Base-by-base conservation (phyloP, 306 rosid genomes). In the Amphicarpaea edgeworthii region DNA sequence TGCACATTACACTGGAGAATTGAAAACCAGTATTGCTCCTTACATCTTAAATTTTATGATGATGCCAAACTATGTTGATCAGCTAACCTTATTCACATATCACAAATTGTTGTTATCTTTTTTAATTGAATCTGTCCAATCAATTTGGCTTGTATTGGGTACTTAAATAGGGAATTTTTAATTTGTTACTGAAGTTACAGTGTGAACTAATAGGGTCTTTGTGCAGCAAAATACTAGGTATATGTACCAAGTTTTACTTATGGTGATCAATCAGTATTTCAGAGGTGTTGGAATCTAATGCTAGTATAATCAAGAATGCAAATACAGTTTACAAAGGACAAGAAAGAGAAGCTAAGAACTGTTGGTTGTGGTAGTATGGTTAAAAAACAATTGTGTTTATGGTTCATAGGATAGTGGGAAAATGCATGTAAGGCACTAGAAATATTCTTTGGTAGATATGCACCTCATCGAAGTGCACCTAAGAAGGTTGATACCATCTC, bases 401-500 rank as follows among this genome's bases (percentile, higher is more conserved):
- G 65, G 63, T 32, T 49, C 14, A 34, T 34, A 32, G 72, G 40
- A 49, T 23, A 12, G 37, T 58, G n/a, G 51, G 3, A 73, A 58
- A 57, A 23, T 73, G 42, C 57, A 41, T 60, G 19, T 2, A 40
- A 21, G 40, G 40, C 7, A 34, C 32, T 54, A 34, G 14, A 24
- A 58, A 43, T 9, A 42, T 57, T 58, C 26, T 72, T 55, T 26
- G 41, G 65, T 58, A 58, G 37, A 28, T 24, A 7, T 57, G 16
- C 63, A 57, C 38, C 38, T 57, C 17, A 26, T 24, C 38, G 8
- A 57, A 5, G 9, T 47, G 7, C 53, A 55, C 40, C 67, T 20
- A 72, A 54, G 16, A 71, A 55, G 62, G 60, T 46, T 60, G 79
- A 75, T 19, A 24, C 28, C 61, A 14, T 75, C 72, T 19, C 40